Base-by-base conservation (phyloP, 2,329 filamentous ascomycete species). In the Colletotrichum sp. region DNA sequence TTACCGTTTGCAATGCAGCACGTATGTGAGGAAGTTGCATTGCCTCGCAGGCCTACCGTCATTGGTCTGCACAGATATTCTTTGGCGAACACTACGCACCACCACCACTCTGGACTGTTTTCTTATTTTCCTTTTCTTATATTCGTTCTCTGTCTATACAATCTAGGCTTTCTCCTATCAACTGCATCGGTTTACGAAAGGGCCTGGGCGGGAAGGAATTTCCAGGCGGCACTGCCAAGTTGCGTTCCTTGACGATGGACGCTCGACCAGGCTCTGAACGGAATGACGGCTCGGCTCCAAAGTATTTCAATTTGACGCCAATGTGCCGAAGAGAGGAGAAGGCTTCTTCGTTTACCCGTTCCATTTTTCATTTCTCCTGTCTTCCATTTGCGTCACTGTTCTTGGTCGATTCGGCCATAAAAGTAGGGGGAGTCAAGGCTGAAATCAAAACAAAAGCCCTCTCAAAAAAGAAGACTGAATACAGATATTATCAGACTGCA, bases 121-220 rank as follows among this genome's bases (percentile, higher is more conserved):
- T 13, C 24, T 24, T 55, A 21, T 76, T 57, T 28, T 66, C 66
- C 34, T 68, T 36, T 32, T 69, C 13, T 61, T 61, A 18, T 63
- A 61, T 48, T 36, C 21, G 28, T 76, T 75, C 58, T 68, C 70
- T 65, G 74, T 74, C 74, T 73, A 74, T 32, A 74, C 26, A 73
- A 69, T 65, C 52, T 74, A 74, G 74, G 74, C 70, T 65, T 24
- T 38, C 36, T 65, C 34, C 28, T 65, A 55, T 32, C 52, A 58
- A 67, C 43, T 67, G 69, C 73, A 63, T 68, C 64, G 48, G 55
- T 61, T 28, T 48, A 72, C n/a, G 69, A 66, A 72, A 63, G 43
- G 55, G 38, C 32, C 52, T 38, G 55, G 55, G 38, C 55, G n/a
- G 38, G 36, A 67, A 43, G 18, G 57, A 12, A 7, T 30, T 63